Conservation (phyloP, 2,329 filamentous ascomycete genomes). For the Fusarium austroafricanum region DNA sequence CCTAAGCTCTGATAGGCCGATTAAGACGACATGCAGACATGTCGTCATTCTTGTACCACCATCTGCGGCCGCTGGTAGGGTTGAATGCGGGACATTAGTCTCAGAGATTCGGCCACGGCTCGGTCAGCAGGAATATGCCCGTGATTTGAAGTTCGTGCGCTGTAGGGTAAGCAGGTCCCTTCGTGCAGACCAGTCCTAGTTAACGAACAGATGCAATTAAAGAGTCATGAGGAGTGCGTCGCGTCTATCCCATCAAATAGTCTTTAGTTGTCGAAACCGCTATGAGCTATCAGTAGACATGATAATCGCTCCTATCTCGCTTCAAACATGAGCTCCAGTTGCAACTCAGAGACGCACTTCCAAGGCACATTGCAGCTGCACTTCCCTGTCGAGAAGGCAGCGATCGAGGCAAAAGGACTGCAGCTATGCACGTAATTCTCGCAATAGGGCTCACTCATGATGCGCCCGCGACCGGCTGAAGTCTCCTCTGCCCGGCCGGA, state of each 20-base stretch:
- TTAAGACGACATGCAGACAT: constrained; percentile 18
- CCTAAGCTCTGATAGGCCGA: constrained; percentile 14
- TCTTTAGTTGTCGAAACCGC: constrained; percentile 9
- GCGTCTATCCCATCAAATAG: constrained; percentile 6
- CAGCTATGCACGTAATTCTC: constrained; percentile 29
- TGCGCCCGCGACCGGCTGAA: constrained; percentile 15
- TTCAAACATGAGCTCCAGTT: constrained; percentile 18
- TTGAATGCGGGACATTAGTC: constrained; percentile 27
- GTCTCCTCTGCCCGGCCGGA: constrained; percentile 3
- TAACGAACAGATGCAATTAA: constrained; percentile 41
- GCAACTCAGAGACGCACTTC: constrained; percentile 23
- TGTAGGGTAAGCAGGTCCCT: constrained; percentile 33
- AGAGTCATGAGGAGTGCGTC: constrained; percentile 34
- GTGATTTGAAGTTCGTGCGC: not conserved
- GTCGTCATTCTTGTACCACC: constrained; percentile 24
- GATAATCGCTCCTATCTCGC: not conserved
- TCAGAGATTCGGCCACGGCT: not conserved
- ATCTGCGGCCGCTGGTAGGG: constrained; percentile 17
- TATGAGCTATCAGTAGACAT: not conserved
- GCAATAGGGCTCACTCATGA: constrained; percentile 32
- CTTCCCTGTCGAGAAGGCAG: constrained; percentile 5
- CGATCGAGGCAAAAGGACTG: constrained; percentile 15
- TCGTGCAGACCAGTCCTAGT: constrained; percentile 10
- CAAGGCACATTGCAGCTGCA: constrained; percentile 28
- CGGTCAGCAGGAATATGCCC: constrained; percentile 14